Conservation (phyloP, 345 rosid genomes). For the Cochlearia excelsa region DNA sequence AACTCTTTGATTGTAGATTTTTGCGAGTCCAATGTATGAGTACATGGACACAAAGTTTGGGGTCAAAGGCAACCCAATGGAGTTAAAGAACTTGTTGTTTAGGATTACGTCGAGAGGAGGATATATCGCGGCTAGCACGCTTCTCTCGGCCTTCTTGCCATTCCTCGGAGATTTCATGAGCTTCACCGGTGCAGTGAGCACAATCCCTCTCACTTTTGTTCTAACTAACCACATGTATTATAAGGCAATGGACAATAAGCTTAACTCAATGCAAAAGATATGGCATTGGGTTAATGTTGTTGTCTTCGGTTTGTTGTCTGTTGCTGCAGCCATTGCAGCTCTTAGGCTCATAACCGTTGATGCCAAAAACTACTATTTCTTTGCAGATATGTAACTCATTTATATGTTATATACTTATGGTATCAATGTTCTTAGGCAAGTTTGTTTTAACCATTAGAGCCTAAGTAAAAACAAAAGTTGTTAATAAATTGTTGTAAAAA, state of each 20-base stretch:
- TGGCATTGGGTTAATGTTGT: conserved; percentile 84
- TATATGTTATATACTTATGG: conserved; percentile 1
- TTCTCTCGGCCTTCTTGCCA: conserved; percentile 58
- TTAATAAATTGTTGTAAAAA: too few relatives aligned
- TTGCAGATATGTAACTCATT: conserved; percentile 59
- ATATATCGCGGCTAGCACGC: conserved; percentile 57
- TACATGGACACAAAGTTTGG: conserved; percentile 76
- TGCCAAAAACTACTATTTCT: conserved; percentile 66
- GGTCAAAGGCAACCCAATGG: conserved; percentile 56
- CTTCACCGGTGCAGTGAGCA: conserved; percentile 77
- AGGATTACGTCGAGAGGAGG: conserved; percentile 65
- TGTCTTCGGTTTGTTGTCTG: conserved; percentile 55
- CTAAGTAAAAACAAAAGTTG: too few relatives aligned
- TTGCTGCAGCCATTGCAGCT: conserved; percentile 66
- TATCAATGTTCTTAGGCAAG: conserved; percentile 10
- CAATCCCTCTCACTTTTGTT: conserved; percentile 79
- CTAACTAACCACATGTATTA: conserved; percentile 83
- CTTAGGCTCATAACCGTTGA: conserved; percentile 64
- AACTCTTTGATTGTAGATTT: conserved; percentile 44
- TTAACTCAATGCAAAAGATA: conserved; percentile 43
- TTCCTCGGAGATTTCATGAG: conserved; percentile 35
- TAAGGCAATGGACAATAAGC: conserved; percentile 47
- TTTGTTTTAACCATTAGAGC: background rate
- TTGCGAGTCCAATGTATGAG: conserved; percentile 85
- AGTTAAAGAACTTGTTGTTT: conserved; percentile 50